Evolutionary conservation across 2,329 filamentous ascomycete species (phyloP), one percentile per base, ranked within the genome.

Genomic region (Cladosporium sp.): DNA sequence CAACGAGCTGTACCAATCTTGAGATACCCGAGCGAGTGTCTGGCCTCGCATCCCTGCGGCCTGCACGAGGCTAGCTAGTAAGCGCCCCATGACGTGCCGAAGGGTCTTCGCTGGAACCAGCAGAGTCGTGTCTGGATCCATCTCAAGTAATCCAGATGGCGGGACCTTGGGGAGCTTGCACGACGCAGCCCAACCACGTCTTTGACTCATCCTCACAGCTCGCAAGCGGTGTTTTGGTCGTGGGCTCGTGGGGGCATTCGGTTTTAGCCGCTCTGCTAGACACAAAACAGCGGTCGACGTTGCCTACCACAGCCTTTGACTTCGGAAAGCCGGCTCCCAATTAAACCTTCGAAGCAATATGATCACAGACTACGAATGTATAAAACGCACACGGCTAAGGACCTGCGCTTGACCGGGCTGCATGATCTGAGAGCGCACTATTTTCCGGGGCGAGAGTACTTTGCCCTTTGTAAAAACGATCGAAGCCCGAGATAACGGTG

Each of bases 21-120:
- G 47, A 63, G 60, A 55, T 63, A 63, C 51, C 36, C n/a, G 51
- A 24, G 36, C 61, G 51, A 64, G 32, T 34, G 51, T 32, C 61
- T 64, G 60, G 60, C 60, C 60, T 36, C 49, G n/a, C 49, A 64
- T 64, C 60, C 60, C 60, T 64, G 61, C 61, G 61, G 36, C 61
- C 61, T 63, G 61, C 61, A 57, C 61, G 61, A 64, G 51, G 44
- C 61, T 64, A 64, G 61, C 61, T 47, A 21, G 52, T 32, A 30
- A 55, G 52, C 52, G 61, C 61, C 61, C 61, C 51, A 64, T 64
- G 61, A 64, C 61, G 61, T 64, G 61, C 61, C 61, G 51, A 64
- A 51, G 32, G 61, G 60, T 63, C 60, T 64, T 52, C 55, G 61
- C 61, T 64, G 61, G 61, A 57, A 57, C 61, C 61, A 64, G 51